Evolutionary conservation across 2,329 filamentous ascomycete species (phyloP).

Genomic region (Lasiodiplodia sp.): DNA sequence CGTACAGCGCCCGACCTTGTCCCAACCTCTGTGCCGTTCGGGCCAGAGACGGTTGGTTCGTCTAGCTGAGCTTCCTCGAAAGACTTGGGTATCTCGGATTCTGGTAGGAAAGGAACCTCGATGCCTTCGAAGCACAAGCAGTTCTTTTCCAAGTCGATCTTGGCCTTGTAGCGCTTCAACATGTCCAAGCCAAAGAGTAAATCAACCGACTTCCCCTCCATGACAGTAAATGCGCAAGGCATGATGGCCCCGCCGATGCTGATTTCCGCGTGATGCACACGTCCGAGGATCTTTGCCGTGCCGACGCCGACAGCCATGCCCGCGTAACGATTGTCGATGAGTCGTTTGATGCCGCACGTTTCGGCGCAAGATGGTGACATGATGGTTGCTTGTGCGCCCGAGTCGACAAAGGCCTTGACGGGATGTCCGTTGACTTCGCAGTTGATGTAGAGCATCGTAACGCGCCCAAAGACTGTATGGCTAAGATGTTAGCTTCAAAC

Average conservation of each 20-base stretch:
- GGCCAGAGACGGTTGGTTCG: conserved; percentile 85
- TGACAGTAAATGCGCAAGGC: conserved; percentile 96
- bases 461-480: conserved; percentile 81
- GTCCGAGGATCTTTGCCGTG: conserved; percentile 91
- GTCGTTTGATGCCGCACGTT: conserved; percentile 91
- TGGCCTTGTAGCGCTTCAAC: conserved; percentile 94
- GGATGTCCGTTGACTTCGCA: conserved; percentile 92
- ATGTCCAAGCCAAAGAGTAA: conserved; percentile 93
- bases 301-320: conserved; percentile 93
- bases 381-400: conserved; percentile 95
- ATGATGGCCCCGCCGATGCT: conserved; percentile 88
- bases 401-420: conserved; percentile 96
- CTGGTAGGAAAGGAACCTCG: conserved; percentile 87
- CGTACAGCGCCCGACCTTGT: conserved; percentile 80
- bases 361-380: conserved; percentile 96
- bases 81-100: conserved; percentile 91
- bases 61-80: conserved; percentile 73
- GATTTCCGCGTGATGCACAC: conserved; percentile 94
- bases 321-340: conserved; percentile 90
- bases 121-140: conserved; percentile 87
- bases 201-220: conserved; percentile 98
- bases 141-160: conserved; percentile 85
- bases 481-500: neutral
- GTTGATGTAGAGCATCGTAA: conserved; percentile 95
- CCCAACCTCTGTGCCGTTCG: conserved; percentile 88